phyloP scores from a whole-genome alignment of 805 yeast genomes.

The Candida tammaniensis region DNA sequence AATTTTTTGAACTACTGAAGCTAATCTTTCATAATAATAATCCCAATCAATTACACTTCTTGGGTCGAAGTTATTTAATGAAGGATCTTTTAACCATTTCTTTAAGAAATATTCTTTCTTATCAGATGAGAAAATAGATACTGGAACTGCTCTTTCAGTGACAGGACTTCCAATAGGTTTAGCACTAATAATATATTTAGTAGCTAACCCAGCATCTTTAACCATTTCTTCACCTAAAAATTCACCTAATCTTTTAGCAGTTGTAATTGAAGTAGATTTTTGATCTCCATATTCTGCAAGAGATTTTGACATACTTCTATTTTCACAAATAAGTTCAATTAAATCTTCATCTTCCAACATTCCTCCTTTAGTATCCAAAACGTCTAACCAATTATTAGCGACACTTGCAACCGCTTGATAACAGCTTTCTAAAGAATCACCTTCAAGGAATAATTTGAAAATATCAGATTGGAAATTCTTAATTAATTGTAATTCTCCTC shows the following conservation, averaged over 20 bases:
- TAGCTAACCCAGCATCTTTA: conserved; percentile 92
- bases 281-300: conserved; percentile 85
- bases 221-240: conserved; percentile 96
- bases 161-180: conserved; percentile 85
- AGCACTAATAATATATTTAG: conserved; percentile 86
- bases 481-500: conserved; percentile 92
- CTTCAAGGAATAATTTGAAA: conserved; percentile 87
- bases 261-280: conserved; percentile 93
- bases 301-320: conserved; percentile 91
- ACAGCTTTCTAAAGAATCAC: conserved; percentile 73
- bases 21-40: conserved; percentile 85
- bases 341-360: conserved; percentile 92
- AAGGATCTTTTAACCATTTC: conserved; percentile 82
- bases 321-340: conserved; percentile 92
- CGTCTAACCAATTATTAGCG: conserved; percentile 95
- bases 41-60: conserved; percentile 90
- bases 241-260: conserved; percentile 90
- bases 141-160: conserved; percentile 95
- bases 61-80: conserved; percentile 79
- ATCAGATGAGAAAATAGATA: conserved; percentile 90
- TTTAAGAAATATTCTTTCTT: conserved; percentile 73
- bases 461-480: conserved; percentile 95
- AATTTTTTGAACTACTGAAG: conserved; percentile 90
- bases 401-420: conserved; percentile 87
- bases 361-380: conserved; percentile 79